These are phyloP conservation scores for Elaeis oleifera DNA, from an alignment of 202 grass and related monocot species.

Conservation along the genomic window DNA sequence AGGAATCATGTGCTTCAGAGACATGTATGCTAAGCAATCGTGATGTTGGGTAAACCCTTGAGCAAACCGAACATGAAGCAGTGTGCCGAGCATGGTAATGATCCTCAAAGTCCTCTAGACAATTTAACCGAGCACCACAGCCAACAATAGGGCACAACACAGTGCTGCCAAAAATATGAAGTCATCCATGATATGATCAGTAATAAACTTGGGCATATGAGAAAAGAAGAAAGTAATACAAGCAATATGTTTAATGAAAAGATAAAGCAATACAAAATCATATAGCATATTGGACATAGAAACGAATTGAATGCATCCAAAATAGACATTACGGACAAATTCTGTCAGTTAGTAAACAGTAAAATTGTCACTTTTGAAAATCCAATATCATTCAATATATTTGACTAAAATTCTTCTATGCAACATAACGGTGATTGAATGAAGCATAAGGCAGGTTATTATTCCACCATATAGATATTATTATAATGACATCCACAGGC, in stretches of 20 bases:
- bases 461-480: no score
- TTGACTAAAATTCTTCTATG: no score
- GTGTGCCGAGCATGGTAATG: conserved; percentile 77
- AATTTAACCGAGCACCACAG: conserved; percentile 61
- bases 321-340: no score
- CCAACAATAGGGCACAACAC: conserved; percentile 83
- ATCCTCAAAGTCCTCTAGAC: conserved; percentile 78
- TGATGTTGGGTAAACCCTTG: conserved; percentile 76
- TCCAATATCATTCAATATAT: no score
- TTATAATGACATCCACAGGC: no score
- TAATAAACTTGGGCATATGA: not conserved
- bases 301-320: no score
- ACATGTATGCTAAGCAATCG: conserved; percentile 79
- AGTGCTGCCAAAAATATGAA: conserved; percentile 25
- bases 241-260: conserved; percentile 1
- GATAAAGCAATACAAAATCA: no score
- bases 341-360: no score
- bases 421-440: no score
- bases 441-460: no score
- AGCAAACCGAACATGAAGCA: conserved; percentile 83
- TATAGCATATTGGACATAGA: no score
- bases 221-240: conserved; percentile 11
- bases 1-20: conserved; percentile 91
- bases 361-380: no score
- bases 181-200: not conserved